phyloP scores from a whole-genome alignment of 2,329 filamentous ascomycete species.

The Cordyceps cateniannulata region DNA sequence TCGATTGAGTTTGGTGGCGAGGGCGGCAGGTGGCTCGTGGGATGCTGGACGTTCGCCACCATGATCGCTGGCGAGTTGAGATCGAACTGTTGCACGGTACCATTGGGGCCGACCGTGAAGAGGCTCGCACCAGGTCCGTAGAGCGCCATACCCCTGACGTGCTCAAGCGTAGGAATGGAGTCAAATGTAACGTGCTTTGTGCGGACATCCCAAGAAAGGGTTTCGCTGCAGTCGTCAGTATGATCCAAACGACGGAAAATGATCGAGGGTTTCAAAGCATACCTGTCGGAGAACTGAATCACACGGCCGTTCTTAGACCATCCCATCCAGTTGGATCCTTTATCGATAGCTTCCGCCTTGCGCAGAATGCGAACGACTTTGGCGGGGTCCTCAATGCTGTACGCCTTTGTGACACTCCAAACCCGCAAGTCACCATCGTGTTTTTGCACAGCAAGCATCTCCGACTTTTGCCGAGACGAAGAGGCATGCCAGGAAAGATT shows the following conservation, averaged over 20 bases:
- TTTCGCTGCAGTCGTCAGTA: slow-evolving; percentile 57
- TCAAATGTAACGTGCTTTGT: slow-evolving; percentile 97
- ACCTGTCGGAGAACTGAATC: slow-evolving; percentile 88
- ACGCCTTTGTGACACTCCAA: slow-evolving; percentile 88
- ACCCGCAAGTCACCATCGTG: slow-evolving; percentile 87
- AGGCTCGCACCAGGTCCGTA: slow-evolving; percentile 87
- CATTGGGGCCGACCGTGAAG: slow-evolving; percentile 82
- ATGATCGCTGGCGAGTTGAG: slow-evolving; percentile 74
- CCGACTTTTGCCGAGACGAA: slow-evolving; percentile 90
- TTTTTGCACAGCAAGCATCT: slow-evolving; percentile 94
- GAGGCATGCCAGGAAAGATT: slow-evolving; percentile 93
- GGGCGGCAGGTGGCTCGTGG: slow-evolving; percentile 69
- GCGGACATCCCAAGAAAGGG: slow-evolving; percentile 90
- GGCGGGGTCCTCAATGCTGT: slow-evolving; percentile 65
- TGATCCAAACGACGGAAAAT: slow-evolving; percentile 17
- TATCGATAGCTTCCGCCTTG: slow-evolving; percentile 63
- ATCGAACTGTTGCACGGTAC: slow-evolving; percentile 92
- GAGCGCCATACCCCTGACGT: slow-evolving; percentile 74
- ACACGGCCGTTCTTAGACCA: slow-evolving; percentile 99
- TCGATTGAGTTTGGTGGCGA: slow-evolving; percentile 78
- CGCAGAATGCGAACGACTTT: slow-evolving; percentile 86
- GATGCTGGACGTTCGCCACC: slow-evolving; percentile 82
- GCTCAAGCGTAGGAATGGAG: slow-evolving; percentile 75
- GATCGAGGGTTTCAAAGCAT: slow-evolving; percentile 36
- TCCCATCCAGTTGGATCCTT: slow-evolving; percentile 88